Percentiles rank a stretch among this genome's conserved stretches.
Evolutionary conservation across 768 basidiomycete genomes (phyloP).

Genomic region (Suillus weaverae): DNA sequence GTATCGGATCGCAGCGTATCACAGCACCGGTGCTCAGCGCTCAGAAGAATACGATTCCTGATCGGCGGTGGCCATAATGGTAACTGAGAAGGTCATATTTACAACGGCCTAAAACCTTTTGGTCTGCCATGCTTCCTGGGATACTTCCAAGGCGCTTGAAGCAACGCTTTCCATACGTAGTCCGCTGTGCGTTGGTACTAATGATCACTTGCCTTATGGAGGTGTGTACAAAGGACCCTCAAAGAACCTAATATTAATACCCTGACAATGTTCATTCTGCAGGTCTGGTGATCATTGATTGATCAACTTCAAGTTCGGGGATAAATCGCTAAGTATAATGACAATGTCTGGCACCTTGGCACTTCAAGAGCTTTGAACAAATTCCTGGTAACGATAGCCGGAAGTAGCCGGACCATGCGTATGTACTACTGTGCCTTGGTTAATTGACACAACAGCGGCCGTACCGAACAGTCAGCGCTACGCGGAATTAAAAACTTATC

Average conservation of each 20-base stretch:
- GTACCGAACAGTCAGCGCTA: conserved; percentile 3
- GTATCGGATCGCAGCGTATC: too few relatives aligned
- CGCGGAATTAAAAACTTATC: not conserved
- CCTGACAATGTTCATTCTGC: too few relatives aligned
- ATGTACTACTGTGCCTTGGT: conserved; percentile 1
- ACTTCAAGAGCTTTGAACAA: not conserved
- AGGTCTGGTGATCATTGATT: not conserved
- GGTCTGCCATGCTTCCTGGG: too few relatives aligned
- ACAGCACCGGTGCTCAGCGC: too few relatives aligned
- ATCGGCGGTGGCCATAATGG: too few relatives aligned
- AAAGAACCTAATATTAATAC: too few relatives aligned
- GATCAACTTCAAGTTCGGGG: not conserved
- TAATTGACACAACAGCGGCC: not conserved
- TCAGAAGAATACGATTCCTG: too few relatives aligned
- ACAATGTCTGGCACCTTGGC: not conserved
- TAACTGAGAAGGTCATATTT: not conserved
- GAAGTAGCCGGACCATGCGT: not conserved
- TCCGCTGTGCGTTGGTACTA: too few relatives aligned
- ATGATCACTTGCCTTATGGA: too few relatives aligned
- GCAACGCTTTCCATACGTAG: not conserved
- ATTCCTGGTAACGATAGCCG: not conserved
- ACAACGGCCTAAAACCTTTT: not conserved
- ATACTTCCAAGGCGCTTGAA: not conserved
- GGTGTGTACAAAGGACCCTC: too few relatives aligned
- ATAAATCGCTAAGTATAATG: too few relatives aligned